Percentiles rank a stretch among this genome's conserved stretches.
These are phyloP conservation scores for Vitis hybrid DNA, from an alignment of 177 flowering plant genomes.

Conservation along the genomic window DNA sequence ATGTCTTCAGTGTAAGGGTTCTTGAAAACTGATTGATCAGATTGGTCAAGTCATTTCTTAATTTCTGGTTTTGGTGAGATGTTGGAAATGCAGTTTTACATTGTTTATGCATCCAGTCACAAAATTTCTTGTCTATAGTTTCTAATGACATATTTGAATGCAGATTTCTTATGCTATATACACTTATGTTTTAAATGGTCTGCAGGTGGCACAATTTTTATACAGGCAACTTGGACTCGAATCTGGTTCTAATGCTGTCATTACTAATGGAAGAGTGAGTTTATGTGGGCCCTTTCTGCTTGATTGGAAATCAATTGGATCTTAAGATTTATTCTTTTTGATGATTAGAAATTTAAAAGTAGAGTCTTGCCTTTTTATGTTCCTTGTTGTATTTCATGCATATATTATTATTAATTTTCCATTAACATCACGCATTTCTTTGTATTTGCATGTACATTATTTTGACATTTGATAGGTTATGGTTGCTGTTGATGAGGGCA, in stretches of 20 bases:
- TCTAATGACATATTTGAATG: not conserved
- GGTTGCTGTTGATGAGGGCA: constrained; percentile 36
- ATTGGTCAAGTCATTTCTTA: not conserved
- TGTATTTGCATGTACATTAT: not conserved
- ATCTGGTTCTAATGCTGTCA: constrained; percentile 58
- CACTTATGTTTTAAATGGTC: not conserved
- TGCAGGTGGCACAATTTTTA: constrained; percentile 73
- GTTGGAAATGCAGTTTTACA: not conserved
- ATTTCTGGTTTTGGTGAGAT: not conserved
- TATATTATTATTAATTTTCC: not conserved
- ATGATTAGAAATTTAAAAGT: not conserved
- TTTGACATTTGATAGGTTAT: constrained; percentile 48
- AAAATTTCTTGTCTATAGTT: not conserved
- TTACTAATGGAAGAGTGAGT: constrained; percentile 97
- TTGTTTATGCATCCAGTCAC: too few species aligned
- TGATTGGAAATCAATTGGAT: not conserved
- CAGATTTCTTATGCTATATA: not conserved
- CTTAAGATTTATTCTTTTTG: not conserved
- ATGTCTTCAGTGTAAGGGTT: not conserved
- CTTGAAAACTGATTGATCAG: not conserved
- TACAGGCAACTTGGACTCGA: constrained; percentile 53
- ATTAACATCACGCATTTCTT: not conserved
- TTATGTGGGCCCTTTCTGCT: not conserved
- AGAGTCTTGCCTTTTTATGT: not conserved
- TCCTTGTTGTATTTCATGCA: not conserved